phyloP scores from a whole-genome alignment of 2,329 filamentous ascomycete species.

The Monosporascus sp. region DNA sequence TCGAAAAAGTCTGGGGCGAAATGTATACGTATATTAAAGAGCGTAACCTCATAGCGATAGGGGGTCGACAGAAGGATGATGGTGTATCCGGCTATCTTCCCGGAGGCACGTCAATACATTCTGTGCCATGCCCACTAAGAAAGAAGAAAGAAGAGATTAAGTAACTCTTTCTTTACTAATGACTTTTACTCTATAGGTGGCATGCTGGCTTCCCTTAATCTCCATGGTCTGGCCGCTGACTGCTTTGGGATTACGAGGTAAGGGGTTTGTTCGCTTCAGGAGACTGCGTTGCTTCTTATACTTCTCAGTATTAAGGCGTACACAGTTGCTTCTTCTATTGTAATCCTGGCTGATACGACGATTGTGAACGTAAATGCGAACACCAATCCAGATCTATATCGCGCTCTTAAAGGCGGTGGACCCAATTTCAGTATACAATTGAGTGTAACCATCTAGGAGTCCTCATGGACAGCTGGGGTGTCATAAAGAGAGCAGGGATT shows the following conservation, averaged over 20 bases:
- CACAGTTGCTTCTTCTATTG: neutral
- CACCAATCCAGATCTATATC: constrained; percentile 4
- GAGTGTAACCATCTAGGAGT: neutral
- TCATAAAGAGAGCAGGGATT: neutral
- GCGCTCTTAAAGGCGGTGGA: constrained; percentile 5
- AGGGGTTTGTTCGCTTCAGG: neutral
- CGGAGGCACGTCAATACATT: constrained; percentile 1
- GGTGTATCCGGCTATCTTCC: constrained; percentile 7
- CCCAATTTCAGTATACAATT: constrained; percentile 6
- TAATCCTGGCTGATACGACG: neutral
- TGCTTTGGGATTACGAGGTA: constrained; percentile 6
- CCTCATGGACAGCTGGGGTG: neutral
- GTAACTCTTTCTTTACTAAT: too few species aligned
- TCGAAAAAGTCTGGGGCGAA: constrained; percentile 1
- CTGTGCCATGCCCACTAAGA: neutral
- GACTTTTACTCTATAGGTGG: neutral
- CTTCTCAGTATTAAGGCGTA: constrained; percentile 1
- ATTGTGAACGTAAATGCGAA: constrained; percentile 2
- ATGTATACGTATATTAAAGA: constrained; percentile 7
- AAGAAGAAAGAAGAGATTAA: too few species aligned
- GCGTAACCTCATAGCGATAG: constrained; percentile 1
- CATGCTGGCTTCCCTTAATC: constrained; percentile 5
- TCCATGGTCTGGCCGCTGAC: constrained; percentile 8
- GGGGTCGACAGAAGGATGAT: constrained; percentile 7
- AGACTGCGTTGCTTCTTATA: neutral